Evolutionary conservation across 2,329 filamentous ascomycete genomes (phyloP).

Genomic region (Ophiostoma ips): DNA sequence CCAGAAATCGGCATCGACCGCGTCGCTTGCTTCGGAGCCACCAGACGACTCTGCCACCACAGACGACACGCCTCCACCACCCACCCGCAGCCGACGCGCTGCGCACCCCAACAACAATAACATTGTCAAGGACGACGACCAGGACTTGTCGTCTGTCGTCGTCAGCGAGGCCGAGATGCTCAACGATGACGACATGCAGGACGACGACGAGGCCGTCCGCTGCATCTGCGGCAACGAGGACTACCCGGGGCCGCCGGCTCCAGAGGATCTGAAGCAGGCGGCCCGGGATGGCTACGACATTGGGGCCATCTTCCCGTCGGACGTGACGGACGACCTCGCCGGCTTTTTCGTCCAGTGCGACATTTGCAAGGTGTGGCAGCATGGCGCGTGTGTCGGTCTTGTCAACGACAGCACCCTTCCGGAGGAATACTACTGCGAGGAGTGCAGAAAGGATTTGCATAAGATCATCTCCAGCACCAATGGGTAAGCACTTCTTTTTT

Average conservation of each 20-base stretch:
- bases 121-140: constrained; percentile 35
- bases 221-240: constrained; percentile 93
- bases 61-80: constrained; percentile 59
- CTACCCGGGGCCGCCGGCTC: constrained; percentile 69
- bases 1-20: constrained; percentile 60
- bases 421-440: constrained; percentile 96
- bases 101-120: not conserved
- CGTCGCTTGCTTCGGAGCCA: constrained; percentile 56
- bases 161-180: constrained; percentile 35
- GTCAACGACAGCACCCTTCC: constrained; percentile 87
- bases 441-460: constrained; percentile 84
- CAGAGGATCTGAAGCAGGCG: constrained; percentile 36
- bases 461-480: constrained; percentile 66
- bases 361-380: constrained; percentile 95
- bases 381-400: constrained; percentile 93
- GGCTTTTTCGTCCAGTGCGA: constrained; percentile 98
- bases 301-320: constrained; percentile 43
- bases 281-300: constrained; percentile 43
- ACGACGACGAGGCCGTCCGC: constrained; percentile 86
- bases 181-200: constrained; percentile 59
- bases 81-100: constrained; percentile 44
- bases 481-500: constrained; percentile 48
- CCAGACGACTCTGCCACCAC: constrained; percentile 43
- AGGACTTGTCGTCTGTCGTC: constrained; percentile 27
- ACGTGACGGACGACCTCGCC: constrained; percentile 71